These are phyloP conservation scores for Noccaea bulbosa DNA, from an alignment of 345 rosid species.

Conservation along the genomic window DNA sequence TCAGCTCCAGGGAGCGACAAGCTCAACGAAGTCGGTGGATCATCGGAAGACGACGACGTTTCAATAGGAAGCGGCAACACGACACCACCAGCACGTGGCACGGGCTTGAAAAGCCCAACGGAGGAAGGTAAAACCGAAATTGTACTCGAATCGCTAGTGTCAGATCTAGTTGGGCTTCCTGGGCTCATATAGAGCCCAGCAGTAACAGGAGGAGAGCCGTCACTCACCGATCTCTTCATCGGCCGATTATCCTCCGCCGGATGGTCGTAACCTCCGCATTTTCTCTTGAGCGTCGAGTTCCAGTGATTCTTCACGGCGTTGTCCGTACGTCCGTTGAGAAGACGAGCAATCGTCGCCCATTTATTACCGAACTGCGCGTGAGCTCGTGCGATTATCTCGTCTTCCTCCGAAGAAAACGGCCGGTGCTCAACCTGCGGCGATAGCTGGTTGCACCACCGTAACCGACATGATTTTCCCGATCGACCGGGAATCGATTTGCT, in stretches of 20 bases:
- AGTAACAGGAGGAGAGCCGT: slow-evolving; percentile 50
- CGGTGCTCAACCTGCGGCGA: slow-evolving; percentile 94
- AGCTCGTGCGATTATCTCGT: slow-evolving; percentile 75
- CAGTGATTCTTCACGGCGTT: slow-evolving; percentile 97
- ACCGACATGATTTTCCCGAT: slow-evolving; percentile 88
- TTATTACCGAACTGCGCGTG: slow-evolving; percentile 89
- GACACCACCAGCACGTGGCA: slow-evolving; percentile 58
- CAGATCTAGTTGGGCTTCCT: slow-evolving; percentile 78
- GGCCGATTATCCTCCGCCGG: slow-evolving; percentile 52
- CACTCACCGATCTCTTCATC: slow-evolving; percentile 73
- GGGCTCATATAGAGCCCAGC: slow-evolving; percentile 69
- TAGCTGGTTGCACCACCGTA: slow-evolving; percentile 96
- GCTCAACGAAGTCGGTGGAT: slow-evolving; percentile 66
- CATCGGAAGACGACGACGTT: slow-evolving; percentile 52
- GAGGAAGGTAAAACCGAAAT: slow-evolving; percentile 49
- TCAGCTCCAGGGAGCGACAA: slow-evolving; percentile 69
- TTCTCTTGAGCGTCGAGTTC: slow-evolving; percentile 93
- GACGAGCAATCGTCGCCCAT: slow-evolving; percentile 97
- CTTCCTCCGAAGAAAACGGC: slow-evolving; percentile 70
- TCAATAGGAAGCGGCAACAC: slow-evolving; percentile 42
- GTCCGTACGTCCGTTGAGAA: slow-evolving; percentile 90
- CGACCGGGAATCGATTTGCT: slow-evolving; percentile 95
- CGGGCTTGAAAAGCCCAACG: slow-evolving; percentile 50
- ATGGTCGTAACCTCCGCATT: slow-evolving; percentile 44
- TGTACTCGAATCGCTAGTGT: slow-evolving; percentile 61